These are phyloP conservation scores for Curvularia eragrostidis DNA, from an alignment of 2,329 filamentous ascomycete species.

Conservation along the genomic window DNA sequence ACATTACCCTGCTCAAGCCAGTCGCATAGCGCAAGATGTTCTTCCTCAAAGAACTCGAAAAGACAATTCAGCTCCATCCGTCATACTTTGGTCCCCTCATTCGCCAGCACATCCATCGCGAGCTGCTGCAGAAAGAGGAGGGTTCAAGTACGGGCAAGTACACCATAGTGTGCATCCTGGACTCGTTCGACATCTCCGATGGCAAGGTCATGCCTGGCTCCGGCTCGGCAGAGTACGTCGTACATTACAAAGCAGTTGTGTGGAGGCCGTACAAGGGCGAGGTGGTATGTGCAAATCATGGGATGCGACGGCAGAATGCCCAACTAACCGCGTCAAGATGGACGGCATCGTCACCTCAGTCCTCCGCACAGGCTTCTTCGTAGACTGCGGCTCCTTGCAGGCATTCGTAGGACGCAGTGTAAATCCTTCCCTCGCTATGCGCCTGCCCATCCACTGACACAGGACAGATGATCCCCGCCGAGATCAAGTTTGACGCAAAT, in stretches of 20 bases:
- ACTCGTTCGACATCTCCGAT: slow-evolving; percentile 92
- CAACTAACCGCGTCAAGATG: slow-evolving; percentile 64
- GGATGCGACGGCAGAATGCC: slow-evolving; percentile 1
- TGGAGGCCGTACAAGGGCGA: slow-evolving; percentile 98
- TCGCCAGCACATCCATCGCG: slow-evolving; percentile 86
- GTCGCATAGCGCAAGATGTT: slow-evolving; percentile 71
- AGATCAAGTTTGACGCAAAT: slow-evolving; percentile 94
- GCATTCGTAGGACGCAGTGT: slow-evolving; percentile 85
- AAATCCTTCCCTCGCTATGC: slow-evolving; percentile 49
- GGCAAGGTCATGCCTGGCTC: slow-evolving; percentile 90
- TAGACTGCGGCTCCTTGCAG: slow-evolving; percentile 77
- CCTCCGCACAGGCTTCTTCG: slow-evolving; percentile 90
- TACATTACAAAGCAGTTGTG: slow-evolving; percentile 93
- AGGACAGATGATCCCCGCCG: slow-evolving; percentile 80
- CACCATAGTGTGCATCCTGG: slow-evolving; percentile 98
- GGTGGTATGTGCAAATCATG: slow-evolving; percentile 69
- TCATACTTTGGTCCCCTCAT: slow-evolving; percentile 97
- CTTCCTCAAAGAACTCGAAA: slow-evolving; percentile 96
- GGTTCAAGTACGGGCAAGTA: slow-evolving; percentile 94
- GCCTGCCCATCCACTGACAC: slow-evolving; percentile 23
- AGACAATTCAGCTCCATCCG: slow-evolving; percentile 91
- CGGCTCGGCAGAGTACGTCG: slow-evolving; percentile 91
- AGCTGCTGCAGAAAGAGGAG: slow-evolving; percentile 91
- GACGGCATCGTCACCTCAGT: slow-evolving; percentile 93
- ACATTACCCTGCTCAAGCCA: slow-evolving; percentile 9